A percentile compares a stretch with the other conserved stretches of the same genome.
phyloP scores from a whole-genome alignment of 2,329 filamentous ascomycete genomes.

The Graphiopsis chlorocephala region DNA sequence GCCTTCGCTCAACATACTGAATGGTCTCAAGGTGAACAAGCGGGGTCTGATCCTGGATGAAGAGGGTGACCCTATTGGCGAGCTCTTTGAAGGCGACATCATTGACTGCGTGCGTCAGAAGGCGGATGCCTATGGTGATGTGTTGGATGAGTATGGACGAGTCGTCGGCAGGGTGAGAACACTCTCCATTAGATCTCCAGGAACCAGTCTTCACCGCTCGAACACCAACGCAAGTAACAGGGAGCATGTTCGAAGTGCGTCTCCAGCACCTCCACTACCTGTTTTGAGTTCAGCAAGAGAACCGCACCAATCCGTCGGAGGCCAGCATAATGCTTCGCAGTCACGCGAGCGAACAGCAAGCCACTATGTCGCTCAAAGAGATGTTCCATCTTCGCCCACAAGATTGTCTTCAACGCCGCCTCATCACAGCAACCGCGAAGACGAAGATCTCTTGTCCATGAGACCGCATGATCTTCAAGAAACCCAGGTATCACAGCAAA shows the following conservation, averaged over 20 bases:
- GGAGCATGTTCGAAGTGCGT: background rate
- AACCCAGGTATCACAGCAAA: background rate
- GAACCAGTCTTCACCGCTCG: background rate
- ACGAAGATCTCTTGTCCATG: background rate
- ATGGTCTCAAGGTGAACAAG: constrained; percentile 56
- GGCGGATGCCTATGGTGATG: constrained; percentile 46
- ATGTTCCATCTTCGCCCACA: constrained; percentile 1
- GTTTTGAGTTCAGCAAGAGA: background rate
- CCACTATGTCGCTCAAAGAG: background rate
- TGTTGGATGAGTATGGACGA: constrained; percentile 47
- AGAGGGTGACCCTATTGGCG: constrained; percentile 48
- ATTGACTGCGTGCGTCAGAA: constrained; percentile 46
- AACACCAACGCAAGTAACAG: background rate
- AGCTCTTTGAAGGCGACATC: constrained; percentile 46
- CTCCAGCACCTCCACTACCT: background rate
- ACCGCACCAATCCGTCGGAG: background rate
- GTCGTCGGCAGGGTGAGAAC: constrained; percentile 39
- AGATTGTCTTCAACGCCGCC: background rate
- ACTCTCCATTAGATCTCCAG: background rate
- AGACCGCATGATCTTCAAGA: background rate
- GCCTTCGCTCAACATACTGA: constrained; percentile 43
- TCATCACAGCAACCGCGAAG: background rate
- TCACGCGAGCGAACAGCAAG: background rate
- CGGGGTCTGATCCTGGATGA: constrained; percentile 50
- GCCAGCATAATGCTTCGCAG: background rate